These are phyloP conservation scores for Phyllosticta ampelicida DNA, from an alignment of 2,329 filamentous ascomycete species.

Conservation along the genomic window DNA sequence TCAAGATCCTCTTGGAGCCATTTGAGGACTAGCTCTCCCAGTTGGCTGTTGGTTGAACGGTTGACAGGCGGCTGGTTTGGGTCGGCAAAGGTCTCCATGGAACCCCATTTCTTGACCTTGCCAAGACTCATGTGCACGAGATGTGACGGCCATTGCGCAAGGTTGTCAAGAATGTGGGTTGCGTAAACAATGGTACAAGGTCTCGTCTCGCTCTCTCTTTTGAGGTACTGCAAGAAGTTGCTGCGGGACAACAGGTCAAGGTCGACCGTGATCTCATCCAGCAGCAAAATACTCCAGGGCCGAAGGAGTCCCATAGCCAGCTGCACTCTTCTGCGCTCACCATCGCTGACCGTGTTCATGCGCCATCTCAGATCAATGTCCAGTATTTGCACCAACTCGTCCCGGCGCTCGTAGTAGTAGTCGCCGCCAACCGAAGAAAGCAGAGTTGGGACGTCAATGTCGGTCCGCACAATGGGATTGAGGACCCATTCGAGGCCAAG, in stretches of 20 bases:
- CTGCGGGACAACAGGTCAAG: constrained; percentile 76
- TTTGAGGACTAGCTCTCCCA: constrained; percentile 76
- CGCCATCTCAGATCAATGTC: constrained; percentile 90
- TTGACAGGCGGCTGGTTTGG: constrained; percentile 31
- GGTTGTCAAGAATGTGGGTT: constrained; percentile 92
- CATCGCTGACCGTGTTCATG: constrained; percentile 92
- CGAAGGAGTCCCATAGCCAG: constrained; percentile 89
- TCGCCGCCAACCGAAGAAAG: constrained; percentile 79
- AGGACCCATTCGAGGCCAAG: constrained; percentile 97
- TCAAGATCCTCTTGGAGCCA: constrained; percentile 78
- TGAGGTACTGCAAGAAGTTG: constrained; percentile 78
- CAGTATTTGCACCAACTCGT: constrained; percentile 77
- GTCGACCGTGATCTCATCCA: constrained; percentile 97
- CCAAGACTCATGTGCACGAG: constrained; percentile 93
- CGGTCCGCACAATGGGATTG: constrained; percentile 88
- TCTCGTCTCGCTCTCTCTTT: constrained; percentile 70
- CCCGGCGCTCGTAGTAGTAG: constrained; percentile 66
- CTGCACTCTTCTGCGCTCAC: constrained; percentile 83
- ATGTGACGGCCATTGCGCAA: constrained; percentile 90
- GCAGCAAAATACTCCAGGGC: constrained; percentile 80
- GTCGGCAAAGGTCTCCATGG: constrained; percentile 57
- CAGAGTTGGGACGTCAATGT: constrained; percentile 83
- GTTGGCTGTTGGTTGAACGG: constrained; percentile 61
- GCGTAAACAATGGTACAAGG: constrained; percentile 92
- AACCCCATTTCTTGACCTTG: constrained; percentile 75